Percentiles rank a stretch among this genome's conserved stretches.
Evolutionary conservation across 2,329 filamentous ascomycete species (phyloP).

Genomic region (Pseudocercospora pini-densiflorae): DNA sequence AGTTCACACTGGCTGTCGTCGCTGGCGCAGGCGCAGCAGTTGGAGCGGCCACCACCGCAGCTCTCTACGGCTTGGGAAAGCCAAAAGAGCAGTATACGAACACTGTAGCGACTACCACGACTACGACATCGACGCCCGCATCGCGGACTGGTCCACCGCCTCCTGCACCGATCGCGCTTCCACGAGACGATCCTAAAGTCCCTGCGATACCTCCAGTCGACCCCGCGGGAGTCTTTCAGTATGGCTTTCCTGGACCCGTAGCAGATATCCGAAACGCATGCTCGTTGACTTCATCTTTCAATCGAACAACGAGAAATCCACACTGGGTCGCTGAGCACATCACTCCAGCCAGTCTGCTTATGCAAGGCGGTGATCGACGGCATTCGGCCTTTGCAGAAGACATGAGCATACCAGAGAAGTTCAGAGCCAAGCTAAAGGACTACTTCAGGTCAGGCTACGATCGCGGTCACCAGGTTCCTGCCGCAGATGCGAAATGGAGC

Average conservation of each 20-base stretch:
- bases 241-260: conserved; percentile 86
- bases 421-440: conserved; percentile 88
- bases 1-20: conserved; percentile 55
- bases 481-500: conserved; percentile 94
- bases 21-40: conserved; percentile 54
- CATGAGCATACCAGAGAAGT: conserved; percentile 75
- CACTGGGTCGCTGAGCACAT: conserved; percentile 95
- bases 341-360: conserved; percentile 79
- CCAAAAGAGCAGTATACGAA: conserved; percentile 32
- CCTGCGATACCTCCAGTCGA: conserved; percentile 47
- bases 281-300: conserved; percentile 84
- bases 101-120: conserved; percentile 40
- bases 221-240: conserved; percentile 57
- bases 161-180: conserved; percentile 30
- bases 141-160: conserved; percentile 35
- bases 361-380: conserved; percentile 79
- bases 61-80: conserved; percentile 45
- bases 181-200: conserved; percentile 31
- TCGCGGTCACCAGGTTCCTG: conserved; percentile 94
- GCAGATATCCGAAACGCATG: conserved; percentile 77
- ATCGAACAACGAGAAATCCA: conserved; percentile 88
- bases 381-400: conserved; percentile 86
- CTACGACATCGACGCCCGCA: conserved; percentile 37
- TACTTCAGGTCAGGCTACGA: conserved; percentile 96
- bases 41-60: conserved; percentile 55